phyloP scores from a whole-genome alignment of 2,329 filamentous ascomycete species.

The Diplodia intermedia region DNA sequence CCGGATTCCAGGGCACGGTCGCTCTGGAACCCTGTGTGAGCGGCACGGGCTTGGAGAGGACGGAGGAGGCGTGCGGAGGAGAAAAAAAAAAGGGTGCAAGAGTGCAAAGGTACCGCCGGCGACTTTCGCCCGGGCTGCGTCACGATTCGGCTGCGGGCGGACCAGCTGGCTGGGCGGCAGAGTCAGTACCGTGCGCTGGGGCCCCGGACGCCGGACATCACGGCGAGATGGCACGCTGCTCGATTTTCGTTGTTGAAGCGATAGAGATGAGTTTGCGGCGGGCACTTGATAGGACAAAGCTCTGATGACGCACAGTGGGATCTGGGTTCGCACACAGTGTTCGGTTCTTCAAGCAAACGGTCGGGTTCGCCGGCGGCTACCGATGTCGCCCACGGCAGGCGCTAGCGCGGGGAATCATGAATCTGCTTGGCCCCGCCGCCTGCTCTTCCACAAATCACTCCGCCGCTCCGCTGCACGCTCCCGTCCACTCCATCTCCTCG shows the following conservation, averaged over 20 bases:
- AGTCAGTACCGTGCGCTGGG: not conserved
- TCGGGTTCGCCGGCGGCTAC: not conserved
- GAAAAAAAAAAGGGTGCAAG: not conserved
- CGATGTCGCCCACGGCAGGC: not conserved
- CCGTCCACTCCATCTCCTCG: conserved; percentile 4
- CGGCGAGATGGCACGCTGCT: not conserved
- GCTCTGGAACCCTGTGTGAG: not conserved
- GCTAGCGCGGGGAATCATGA: conserved; percentile 24
- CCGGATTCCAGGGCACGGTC: conserved; percentile 3
- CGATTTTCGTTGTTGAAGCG: not conserved
- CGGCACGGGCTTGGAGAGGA: not conserved
- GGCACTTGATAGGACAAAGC: not conserved
- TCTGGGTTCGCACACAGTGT: not conserved
- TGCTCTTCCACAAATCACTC: conserved; percentile 12
- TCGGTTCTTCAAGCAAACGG: not conserved
- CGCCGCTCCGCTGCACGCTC: conserved; percentile 19
- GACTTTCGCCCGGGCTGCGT: not conserved
- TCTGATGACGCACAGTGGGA: not conserved
- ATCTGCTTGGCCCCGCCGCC: conserved; percentile 21
- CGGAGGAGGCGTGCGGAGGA: not conserved
- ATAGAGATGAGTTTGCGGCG: not conserved
- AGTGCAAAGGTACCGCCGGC: not conserved
- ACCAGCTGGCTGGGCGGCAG: not conserved
- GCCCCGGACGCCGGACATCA: not conserved
- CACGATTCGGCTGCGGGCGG: conserved; percentile 6